Conservation (phyloP, 306 rosid genomes). For the Astragalus membranaceus region DNA sequence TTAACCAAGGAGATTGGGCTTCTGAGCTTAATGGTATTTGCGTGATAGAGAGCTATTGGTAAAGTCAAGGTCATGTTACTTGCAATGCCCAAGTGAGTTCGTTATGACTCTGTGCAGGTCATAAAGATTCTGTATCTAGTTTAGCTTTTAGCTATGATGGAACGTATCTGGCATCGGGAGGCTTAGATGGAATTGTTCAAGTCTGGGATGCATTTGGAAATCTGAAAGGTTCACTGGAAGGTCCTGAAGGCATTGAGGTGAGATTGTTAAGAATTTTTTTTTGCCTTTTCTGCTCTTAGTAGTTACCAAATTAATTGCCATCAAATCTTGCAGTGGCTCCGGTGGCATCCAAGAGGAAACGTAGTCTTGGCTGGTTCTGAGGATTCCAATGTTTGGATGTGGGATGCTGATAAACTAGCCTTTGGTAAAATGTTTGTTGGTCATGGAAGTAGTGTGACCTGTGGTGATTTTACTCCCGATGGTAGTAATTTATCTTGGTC, state of each 20-base stretch:
- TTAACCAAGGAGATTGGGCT: slow-evolving; percentile 79
- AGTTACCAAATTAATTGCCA: slow-evolving; percentile 11
- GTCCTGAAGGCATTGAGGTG: slow-evolving; percentile 75
- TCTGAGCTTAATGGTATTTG: slow-evolving; percentile 64
- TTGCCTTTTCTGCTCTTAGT: background rate
- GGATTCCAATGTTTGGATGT: slow-evolving; percentile 80
- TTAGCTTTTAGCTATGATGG: slow-evolving; percentile 83
- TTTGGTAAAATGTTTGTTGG: slow-evolving; percentile 62
- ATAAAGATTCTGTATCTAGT: slow-evolving; percentile 62
- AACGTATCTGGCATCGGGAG: slow-evolving; percentile 68
- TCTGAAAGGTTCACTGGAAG: slow-evolving; percentile 55
- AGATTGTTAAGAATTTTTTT: slow-evolving; percentile 3
- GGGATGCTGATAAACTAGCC: slow-evolving; percentile 65
- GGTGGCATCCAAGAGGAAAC: slow-evolving; percentile 92
- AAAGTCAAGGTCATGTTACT: background rate
- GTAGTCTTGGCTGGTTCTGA: slow-evolving; percentile 83
- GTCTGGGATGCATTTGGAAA: slow-evolving; percentile 69
- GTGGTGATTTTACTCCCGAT: slow-evolving; percentile 97
- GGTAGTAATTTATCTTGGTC: slow-evolving; percentile 45
- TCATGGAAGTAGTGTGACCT: slow-evolving; percentile 71
- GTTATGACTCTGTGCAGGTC: slow-evolving; percentile 48
- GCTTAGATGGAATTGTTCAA: slow-evolving; percentile 68
- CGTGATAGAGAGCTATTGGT: background rate
- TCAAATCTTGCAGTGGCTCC: slow-evolving; percentile 68
- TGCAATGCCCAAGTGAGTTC: background rate